A percentile compares a stretch with the other conserved stretches of the same genome.
These are phyloP conservation scores for Eruca vesicaria DNA, from an alignment of 441 rosid genomes.

Conservation along the genomic window DNA sequence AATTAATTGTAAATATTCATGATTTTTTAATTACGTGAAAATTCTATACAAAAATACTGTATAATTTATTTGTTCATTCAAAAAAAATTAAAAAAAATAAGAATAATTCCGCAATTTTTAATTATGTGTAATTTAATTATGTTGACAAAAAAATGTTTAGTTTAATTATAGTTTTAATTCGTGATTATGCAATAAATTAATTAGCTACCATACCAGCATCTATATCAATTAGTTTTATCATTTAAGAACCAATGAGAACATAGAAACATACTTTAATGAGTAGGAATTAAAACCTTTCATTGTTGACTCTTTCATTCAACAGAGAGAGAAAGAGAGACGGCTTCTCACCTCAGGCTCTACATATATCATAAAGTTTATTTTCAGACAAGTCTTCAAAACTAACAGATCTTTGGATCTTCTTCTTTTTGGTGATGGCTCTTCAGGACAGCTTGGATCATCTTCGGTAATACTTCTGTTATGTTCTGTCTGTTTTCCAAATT, in stretches of 20 bases:
- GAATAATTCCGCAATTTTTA: no score
- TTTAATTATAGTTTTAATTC: no score
- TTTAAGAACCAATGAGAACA: constrained; percentile 13
- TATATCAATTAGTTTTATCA: neutral
- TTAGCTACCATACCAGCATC: no score
- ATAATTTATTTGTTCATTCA: no score
- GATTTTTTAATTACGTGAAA: no score
- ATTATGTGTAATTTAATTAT: no score
- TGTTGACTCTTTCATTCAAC: neutral
- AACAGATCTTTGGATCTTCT: neutral
- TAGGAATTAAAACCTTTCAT: neutral
- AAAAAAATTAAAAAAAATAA: no score
- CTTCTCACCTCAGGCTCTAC: neutral
- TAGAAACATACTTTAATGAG: neutral
- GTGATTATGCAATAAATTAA: neutral
- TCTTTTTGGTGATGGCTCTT: constrained; percentile 19
- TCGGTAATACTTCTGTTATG: constrained; percentile 9
- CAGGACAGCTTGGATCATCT: constrained; percentile 30
- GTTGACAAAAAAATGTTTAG: no score
- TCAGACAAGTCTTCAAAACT: neutral
- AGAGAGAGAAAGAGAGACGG: neutral
- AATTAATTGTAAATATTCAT: no score
- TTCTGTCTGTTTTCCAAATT: neutral
- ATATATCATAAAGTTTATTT: neutral
- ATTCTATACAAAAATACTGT: no score